These are phyloP conservation scores for Tephrocybe sp. DNA, from an alignment of 768 basidiomycete genomes.

Conservation along the genomic window DNA sequence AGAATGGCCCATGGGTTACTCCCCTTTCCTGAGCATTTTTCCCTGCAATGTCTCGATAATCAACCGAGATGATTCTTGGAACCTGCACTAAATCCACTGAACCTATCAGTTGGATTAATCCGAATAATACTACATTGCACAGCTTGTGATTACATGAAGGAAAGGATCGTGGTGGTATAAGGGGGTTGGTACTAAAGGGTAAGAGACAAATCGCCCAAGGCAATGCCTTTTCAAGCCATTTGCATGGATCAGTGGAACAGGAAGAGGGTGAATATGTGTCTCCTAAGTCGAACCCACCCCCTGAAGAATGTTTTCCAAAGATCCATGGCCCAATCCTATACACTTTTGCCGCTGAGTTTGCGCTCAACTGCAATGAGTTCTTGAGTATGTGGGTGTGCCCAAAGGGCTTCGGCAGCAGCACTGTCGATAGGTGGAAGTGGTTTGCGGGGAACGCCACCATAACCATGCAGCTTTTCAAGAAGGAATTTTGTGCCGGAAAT, in stretches of 20 bases:
- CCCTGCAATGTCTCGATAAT: background rate
- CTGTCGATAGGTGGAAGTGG: conserved; percentile 70
- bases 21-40: background rate
- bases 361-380: conserved; percentile 67
- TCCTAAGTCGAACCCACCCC: conserved; percentile 7
- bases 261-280: conserved; percentile 4
- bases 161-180: background rate
- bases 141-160: background rate
- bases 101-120: background rate
- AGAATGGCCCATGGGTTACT: background rate
- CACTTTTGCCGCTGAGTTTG: conserved; percentile 46
- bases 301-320: conserved; percentile 9
- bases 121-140: background rate
- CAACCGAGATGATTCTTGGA: background rate
- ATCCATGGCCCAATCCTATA: conserved; percentile 14
- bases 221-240: background rate
- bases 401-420: conserved; percentile 57
- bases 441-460: conserved; percentile 76
- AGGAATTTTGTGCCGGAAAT: conserved; percentile 86
- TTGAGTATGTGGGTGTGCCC: conserved; percentile 71
- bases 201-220: background rate
- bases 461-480: conserved; percentile 73
- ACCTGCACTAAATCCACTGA: background rate
- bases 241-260: conserved; percentile 9
- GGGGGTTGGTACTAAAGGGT: background rate